These are phyloP conservation scores for Blastobotrys capitulatus DNA, from an alignment of 1,139 yeast species.

Conservation along the genomic window DNA sequence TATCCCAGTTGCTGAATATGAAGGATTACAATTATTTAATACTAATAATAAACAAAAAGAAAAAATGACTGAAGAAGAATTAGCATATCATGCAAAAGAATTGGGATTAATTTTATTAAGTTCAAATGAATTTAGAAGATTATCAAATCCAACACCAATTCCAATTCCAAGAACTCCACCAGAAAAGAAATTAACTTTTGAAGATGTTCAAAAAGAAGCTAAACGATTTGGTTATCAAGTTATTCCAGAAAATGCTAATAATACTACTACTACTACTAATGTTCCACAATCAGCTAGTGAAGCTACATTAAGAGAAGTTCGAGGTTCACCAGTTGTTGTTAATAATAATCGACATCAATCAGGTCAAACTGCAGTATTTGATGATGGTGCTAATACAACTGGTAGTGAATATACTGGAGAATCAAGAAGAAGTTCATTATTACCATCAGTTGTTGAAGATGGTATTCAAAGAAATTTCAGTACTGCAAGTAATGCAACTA, in stretches of 20 bases:
- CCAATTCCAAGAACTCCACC: constrained; percentile 5
- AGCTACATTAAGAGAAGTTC: constrained; percentile 20
- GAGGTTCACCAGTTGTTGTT: constrained; percentile 23
- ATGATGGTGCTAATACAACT: constrained; percentile 15
- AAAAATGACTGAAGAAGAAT: constrained; percentile 8
- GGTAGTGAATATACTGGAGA: constrained; percentile 7
- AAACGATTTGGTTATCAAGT: constrained; percentile 23
- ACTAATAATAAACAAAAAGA: constrained; percentile 1
- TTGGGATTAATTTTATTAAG: constrained; percentile 20
- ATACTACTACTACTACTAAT: background rate
- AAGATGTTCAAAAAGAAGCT: constrained; percentile 29
- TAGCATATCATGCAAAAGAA: constrained; percentile 20
- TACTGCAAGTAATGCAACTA: background rate
- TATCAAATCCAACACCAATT: constrained; percentile 6
- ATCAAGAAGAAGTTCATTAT: constrained; percentile 7
- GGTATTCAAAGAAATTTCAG: constrained; percentile 8
- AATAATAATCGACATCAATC: constrained; percentile 11
- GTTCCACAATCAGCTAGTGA: constrained; percentile 8
- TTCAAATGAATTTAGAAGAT: constrained; percentile 18
- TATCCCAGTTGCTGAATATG: constrained; percentile 14
- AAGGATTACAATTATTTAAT: constrained; percentile 6
- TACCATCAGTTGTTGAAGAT: constrained; percentile 14
- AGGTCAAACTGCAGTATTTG: constrained; percentile 23
- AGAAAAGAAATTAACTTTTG: constrained; percentile 15
- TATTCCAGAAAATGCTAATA: background rate